phyloP scores from a whole-genome alignment of 1,284 basidiomycete genomes.

The Wallemia mellicola region DNA sequence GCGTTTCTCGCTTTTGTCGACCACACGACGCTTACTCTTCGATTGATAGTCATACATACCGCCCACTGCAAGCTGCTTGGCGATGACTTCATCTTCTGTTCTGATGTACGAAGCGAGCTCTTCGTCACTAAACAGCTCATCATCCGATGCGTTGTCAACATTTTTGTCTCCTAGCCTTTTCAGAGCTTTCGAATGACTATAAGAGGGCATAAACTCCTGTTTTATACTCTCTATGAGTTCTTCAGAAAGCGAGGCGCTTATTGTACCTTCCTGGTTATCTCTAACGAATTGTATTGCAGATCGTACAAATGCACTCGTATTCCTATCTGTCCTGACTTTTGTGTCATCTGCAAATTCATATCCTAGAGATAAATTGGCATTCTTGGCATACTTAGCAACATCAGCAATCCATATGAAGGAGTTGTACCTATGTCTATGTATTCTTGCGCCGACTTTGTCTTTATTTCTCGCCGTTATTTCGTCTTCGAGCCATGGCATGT shows the following conservation, averaged over 20 bases:
- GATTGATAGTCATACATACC: background rate
- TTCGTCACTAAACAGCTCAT: background rate
- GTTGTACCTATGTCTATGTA: background rate
- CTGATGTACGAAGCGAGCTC: background rate
- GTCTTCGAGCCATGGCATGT: background rate
- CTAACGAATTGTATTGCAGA: background rate
- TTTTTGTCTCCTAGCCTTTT: background rate
- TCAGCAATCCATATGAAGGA: background rate
- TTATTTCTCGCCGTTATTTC: background rate
- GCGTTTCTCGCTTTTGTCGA: background rate
- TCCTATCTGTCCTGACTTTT: too few species aligned
- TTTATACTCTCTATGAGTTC: background rate
- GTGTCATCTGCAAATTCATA: too few species aligned
- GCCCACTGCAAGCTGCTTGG: background rate
- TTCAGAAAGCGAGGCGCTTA: background rate
- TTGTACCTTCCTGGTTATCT: background rate
- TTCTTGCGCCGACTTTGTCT: background rate
- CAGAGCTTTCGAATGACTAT: background rate
- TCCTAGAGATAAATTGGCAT: too few species aligned
- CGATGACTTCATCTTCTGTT: background rate
- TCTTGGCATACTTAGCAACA: too few species aligned
- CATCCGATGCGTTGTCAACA: background rate
- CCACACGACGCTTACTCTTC: background rate
- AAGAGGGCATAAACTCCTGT: background rate
- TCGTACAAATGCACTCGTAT: background rate